These are phyloP conservation scores for Colletotrichum cereale DNA, from an alignment of 2,329 filamentous ascomycete species.

Conservation along the genomic window DNA sequence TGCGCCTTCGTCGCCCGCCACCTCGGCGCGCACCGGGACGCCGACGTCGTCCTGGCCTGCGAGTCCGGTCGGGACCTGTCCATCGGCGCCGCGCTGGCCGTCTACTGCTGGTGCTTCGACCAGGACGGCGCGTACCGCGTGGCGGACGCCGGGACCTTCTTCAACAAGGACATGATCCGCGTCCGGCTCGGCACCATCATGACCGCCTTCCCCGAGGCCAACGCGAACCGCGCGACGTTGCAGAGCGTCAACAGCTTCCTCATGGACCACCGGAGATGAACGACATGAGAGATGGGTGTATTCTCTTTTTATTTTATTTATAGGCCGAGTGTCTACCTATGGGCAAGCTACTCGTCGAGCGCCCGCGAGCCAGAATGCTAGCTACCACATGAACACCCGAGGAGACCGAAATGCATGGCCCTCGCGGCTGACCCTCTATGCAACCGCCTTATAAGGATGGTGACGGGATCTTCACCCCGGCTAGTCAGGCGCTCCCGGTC, in stretches of 20 bases:
- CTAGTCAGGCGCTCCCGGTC: constrained; percentile 40
- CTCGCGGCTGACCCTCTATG: background rate
- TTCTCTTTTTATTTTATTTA: background rate
- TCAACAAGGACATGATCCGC: constrained; percentile 84
- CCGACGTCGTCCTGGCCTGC: constrained; percentile 72
- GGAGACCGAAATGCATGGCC: background rate
- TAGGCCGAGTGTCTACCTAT: constrained; percentile 12
- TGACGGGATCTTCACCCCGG: constrained; percentile 28
- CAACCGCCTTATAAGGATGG: constrained; percentile 29
- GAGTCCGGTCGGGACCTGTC: constrained; percentile 84
- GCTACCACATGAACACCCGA: background rate
- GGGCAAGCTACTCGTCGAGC: background rate
- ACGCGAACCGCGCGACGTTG: constrained; percentile 85
- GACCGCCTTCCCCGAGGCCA: constrained; percentile 80
- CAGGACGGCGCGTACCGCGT: constrained; percentile 65
- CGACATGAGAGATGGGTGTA: background rate
- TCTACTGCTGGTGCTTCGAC: constrained; percentile 80
- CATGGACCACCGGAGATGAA: constrained; percentile 68
- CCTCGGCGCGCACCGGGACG: constrained; percentile 44
- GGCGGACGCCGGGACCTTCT: constrained; percentile 44
- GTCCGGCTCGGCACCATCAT: constrained; percentile 86
- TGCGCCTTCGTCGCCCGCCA: constrained; percentile 64
- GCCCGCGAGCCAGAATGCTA: constrained; percentile 1
- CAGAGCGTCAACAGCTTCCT: constrained; percentile 94
- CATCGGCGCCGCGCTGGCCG: constrained; percentile 79